Evolutionary conservation across 352 stramenopile genomes (phyloP).

Genomic region (Phytopythium litorale): DNA sequence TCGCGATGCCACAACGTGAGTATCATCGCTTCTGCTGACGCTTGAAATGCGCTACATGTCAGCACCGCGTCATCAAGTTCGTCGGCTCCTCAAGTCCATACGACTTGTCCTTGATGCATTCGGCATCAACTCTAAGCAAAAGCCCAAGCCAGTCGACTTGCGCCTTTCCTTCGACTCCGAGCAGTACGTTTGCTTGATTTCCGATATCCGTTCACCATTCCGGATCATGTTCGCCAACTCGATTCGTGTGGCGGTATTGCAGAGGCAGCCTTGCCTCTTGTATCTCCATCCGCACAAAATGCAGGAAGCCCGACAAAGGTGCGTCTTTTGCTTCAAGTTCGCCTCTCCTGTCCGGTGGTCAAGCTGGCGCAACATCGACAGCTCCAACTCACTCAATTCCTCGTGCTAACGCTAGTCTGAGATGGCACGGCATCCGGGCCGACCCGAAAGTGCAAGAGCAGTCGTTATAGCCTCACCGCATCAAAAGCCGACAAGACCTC

Average conservation of each 20-base stretch:
- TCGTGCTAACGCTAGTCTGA: background rate
- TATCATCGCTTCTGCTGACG: background rate
- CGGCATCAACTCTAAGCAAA: conserved; percentile 14
- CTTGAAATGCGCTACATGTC: background rate
- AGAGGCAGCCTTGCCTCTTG: background rate
- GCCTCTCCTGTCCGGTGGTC: background rate
- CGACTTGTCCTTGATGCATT: conserved; percentile 40
- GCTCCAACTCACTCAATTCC: background rate
- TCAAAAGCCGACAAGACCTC: conserved; percentile 29
- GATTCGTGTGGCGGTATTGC: background rate
- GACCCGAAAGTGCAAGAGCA: conserved; percentile 5
- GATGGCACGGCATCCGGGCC: background rate
- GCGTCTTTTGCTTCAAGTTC: background rate
- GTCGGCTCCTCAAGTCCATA: conserved; percentile 21
- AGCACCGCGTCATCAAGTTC: conserved; percentile 49
- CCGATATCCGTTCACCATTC: too few species aligned
- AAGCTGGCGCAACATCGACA: too few species aligned
- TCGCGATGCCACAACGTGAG: background rate
- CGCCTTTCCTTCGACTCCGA: conserved; percentile 10
- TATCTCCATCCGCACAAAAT: background rate
- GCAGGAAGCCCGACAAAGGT: background rate
- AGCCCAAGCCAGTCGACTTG: background rate
- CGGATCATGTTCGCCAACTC: background rate
- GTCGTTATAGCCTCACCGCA: background rate
- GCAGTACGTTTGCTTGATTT: background rate